Base-by-base conservation (phyloP, 192 early-diverging fungal species). In the Dimargaris verticillata region DNA sequence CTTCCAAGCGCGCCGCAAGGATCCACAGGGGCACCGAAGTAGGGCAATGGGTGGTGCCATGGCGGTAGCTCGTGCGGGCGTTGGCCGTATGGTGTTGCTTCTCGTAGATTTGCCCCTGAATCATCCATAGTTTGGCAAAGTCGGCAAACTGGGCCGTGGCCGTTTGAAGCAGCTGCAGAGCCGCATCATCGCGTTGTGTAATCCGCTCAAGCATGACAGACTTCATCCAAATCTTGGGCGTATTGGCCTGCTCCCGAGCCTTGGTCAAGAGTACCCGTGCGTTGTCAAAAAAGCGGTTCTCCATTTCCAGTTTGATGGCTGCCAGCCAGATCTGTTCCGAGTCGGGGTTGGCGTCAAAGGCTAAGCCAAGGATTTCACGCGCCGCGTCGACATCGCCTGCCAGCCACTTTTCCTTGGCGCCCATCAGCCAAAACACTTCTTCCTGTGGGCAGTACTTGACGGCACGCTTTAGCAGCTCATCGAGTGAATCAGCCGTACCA, bases 361-460 rank as follows among this genome's bases (percentile, higher is more conserved):
- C 94, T 54, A 81, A 78, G 42, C 82, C 86, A 20, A 99, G 75
- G 58, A 95, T 89, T 15, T 66, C 71, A 28, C 91, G 84, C 13
- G 94, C 95, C 25, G 81, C 88, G 6, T 77, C 73, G 17, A 98
- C 78, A 66, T 93, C 85, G 7, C 84, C 83, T 14, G 78, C 76
- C 18, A 83, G 58, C 95, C 95, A 96, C 68, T 88, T 88, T 53
- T 95, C 91, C 67, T 96, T 95, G 29, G 95, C 95, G 0, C 80
- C 86, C 88, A 96, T 96, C 29, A 99, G 78, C 95, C 95, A 99
- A 50, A 99, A 73, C 2, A 89, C 77, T 69, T 99, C 92, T 20
- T 84, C 86, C 44, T 90, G 86, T 47, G 94, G 95, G 66, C 91
- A 95, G 62, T 84, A 81, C 60, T 78, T 77, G 47, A 97, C 90